A percentile compares a stretch with the other conserved stretches of the same genome.
These are phyloP conservation scores for Uromyces viciae-fabae DNA, from an alignment of 1,284 basidiomycete genomes.

Conservation along the genomic window DNA sequence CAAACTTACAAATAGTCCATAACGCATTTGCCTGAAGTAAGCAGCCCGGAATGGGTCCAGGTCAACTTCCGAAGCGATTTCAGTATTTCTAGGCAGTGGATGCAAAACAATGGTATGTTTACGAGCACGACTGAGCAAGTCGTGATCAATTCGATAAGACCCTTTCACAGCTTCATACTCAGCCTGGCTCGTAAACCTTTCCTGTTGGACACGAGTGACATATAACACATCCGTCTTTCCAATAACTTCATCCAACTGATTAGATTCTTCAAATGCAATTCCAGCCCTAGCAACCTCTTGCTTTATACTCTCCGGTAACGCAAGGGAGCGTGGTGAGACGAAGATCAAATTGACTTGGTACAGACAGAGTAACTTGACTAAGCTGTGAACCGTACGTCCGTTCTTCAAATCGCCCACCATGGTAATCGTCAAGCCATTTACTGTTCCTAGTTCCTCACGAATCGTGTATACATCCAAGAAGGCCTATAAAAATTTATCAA, in stretches of 20 bases:
- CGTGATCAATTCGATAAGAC: constrained; percentile 88
- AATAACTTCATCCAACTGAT: constrained; percentile 82
- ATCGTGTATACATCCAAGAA: constrained; percentile 95
- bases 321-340: constrained; percentile 81
- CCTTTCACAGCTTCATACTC: constrained; percentile 92
- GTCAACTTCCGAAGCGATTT: constrained; percentile 98
- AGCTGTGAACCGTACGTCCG: constrained; percentile 92
- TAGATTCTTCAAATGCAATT: constrained; percentile 72
- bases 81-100: constrained; percentile 87
- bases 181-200: constrained; percentile 75
- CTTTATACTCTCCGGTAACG: constrained; percentile 86
- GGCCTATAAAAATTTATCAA: constrained; percentile 58
- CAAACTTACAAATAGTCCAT: constrained; percentile 80
- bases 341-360: constrained; percentile 87
- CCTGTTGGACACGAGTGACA: constrained; percentile 92
- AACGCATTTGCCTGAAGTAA: constrained; percentile 98
- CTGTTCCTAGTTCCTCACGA: constrained; percentile 93
- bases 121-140: constrained; percentile 83
- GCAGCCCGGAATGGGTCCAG: constrained; percentile 90
- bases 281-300: constrained; percentile 76
- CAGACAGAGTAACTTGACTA: constrained; percentile 84
- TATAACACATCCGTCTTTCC: constrained; percentile 94
- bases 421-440: constrained; percentile 93
- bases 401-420: constrained; percentile 92
- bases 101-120: constrained; percentile 98